Evolutionary conservation across 768 basidiomycete species (phyloP), one percentile per base, ranked within the genome.

Genomic region (Mrakia frigida): DNA sequence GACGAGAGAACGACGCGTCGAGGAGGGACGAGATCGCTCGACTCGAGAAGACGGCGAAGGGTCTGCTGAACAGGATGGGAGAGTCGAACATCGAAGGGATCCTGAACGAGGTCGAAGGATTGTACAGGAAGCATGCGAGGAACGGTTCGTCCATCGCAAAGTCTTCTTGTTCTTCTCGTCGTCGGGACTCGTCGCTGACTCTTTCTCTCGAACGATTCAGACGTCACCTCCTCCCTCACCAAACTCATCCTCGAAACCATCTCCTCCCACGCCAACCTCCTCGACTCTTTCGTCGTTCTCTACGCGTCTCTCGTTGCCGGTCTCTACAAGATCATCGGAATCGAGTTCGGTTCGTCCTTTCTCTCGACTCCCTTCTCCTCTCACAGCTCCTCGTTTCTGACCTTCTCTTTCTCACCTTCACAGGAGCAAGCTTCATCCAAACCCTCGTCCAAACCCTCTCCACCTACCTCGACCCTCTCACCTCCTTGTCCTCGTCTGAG

Each of bases 21-120:
- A 74, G 80, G 81, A 81, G 84, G 3, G 86, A 87, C 77, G 85
- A 83, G 39, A 81, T 83, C 69, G 78, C 85, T 18, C 92, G 91
- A 82, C 85, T 97, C 50, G 88, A 85, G 3, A 87, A 90, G 67
- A 92, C 91, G 79, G 83, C 93, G 39, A 94, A 97, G 84, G 95
- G 94, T 81, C 83, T 94, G 25, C 86, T 97, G 68, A 97, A 98
- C 83, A 87, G 91, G 93, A 92, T 96, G 89, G 93, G 90, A 79
- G 95, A 98, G 83, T 91, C 91, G 81, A 97, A 95, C 78, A 90
- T 96, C 74, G 85, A 87, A 3, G 86, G 87, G 0, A 91, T 96
- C 37, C 80, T 95, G 25, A 88, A 88, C 60, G 87, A 88, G 53
- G 84, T 94, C 21, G 93, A 95, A 80, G 88, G 87, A 4, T 81